phyloP scores from a whole-genome alignment of 352 stramenopile genomes.

The Lagenidium giganteum region DNA sequence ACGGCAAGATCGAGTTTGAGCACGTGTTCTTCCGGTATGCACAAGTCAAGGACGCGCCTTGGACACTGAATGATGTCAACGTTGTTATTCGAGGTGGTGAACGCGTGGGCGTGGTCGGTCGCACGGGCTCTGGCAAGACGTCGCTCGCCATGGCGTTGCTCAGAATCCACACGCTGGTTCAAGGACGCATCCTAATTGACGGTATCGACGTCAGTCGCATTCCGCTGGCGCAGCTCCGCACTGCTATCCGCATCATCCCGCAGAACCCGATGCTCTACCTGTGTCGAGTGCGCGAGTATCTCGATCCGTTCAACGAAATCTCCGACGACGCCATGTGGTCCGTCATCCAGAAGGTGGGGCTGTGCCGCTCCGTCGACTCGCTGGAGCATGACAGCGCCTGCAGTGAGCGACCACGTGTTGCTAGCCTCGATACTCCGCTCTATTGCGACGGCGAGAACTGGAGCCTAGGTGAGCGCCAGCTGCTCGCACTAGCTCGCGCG shows the following conservation, averaged over 20 bases:
- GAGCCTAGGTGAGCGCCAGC: conserved; percentile 84
- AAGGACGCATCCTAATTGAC: conserved; percentile 85
- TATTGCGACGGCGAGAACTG: conserved; percentile 89
- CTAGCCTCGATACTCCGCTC: no score
- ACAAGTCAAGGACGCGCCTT: conserved; percentile 6
- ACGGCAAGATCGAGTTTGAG: conserved; percentile 28
- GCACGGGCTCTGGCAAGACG: conserved; percentile 59
- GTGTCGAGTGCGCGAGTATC: conserved; percentile 88
- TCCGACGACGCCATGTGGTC: conserved; percentile 46
- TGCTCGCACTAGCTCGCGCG: conserved; percentile 86
- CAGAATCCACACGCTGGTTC: conserved; percentile 26
- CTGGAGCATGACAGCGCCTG: no score
- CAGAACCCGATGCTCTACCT: conserved; percentile 91
- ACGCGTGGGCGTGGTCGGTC: conserved; percentile 55
- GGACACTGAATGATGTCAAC: conserved; percentile 41
- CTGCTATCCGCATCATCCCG: conserved; percentile 70
- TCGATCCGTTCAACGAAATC: conserved; percentile 87
- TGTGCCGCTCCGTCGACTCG: no score
- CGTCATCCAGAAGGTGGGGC: conserved; percentile 30
- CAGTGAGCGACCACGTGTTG: no score
- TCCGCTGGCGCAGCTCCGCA: conserved; percentile 31
- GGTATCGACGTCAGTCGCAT: conserved; percentile 67
- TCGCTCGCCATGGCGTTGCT: conserved; percentile 54
- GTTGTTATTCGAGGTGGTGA: conserved; percentile 38
- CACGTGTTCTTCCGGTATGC: conserved; percentile 26